Percentiles rank a stretch among this genome's conserved stretches.
Evolutionary conservation across 345 rosid species (phyloP).

Genomic region (Orychophragmus violaceus): DNA sequence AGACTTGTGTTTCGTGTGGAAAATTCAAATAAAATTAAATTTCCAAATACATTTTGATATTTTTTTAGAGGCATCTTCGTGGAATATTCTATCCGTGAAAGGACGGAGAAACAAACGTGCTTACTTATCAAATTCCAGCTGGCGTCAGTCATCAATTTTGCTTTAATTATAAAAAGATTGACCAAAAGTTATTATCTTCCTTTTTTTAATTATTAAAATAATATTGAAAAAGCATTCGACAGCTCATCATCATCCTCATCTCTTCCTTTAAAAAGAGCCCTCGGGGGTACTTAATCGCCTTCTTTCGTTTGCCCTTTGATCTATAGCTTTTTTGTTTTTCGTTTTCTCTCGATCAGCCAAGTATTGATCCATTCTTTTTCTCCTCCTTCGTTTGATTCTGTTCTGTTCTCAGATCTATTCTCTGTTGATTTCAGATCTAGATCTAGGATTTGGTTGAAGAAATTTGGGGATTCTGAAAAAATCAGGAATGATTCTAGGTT

Average conservation of each 20-base stretch:
- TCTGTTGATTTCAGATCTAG: slow-evolving; percentile 16
- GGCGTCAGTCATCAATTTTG: slow-evolving; percentile 8
- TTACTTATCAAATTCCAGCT: slow-evolving; percentile 1
- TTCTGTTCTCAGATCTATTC: slow-evolving; percentile 7
- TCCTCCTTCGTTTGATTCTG: not conserved
- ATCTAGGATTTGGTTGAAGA: slow-evolving; percentile 15
- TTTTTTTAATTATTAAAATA: not conserved
- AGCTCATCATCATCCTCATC: slow-evolving; percentile 13
- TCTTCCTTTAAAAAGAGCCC: slow-evolving; percentile 18
- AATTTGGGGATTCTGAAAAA: slow-evolving; percentile 3
- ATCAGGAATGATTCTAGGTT: slow-evolving; percentile 38
- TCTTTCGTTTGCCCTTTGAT: slow-evolving; percentile 25
- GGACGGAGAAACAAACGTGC: slow-evolving; percentile 19
- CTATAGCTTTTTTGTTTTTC: not conserved
- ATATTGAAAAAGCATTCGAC: not conserved
- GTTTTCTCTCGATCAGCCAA: slow-evolving; percentile 27
- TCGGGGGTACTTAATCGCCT: slow-evolving; percentile 3
- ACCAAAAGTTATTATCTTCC: slow-evolving; percentile 4
- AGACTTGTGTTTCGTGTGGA: no score
- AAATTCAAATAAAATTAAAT: not conserved
- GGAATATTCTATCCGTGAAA: slow-evolving; percentile 20
- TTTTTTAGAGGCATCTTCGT: slow-evolving; percentile 6
- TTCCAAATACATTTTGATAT: not conserved
- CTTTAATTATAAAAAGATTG: not conserved
- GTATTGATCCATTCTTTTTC: not conserved